phyloP scores from a whole-genome alignment of 192 early-diverging fungal species.

The Linnemannia zychae region DNA sequence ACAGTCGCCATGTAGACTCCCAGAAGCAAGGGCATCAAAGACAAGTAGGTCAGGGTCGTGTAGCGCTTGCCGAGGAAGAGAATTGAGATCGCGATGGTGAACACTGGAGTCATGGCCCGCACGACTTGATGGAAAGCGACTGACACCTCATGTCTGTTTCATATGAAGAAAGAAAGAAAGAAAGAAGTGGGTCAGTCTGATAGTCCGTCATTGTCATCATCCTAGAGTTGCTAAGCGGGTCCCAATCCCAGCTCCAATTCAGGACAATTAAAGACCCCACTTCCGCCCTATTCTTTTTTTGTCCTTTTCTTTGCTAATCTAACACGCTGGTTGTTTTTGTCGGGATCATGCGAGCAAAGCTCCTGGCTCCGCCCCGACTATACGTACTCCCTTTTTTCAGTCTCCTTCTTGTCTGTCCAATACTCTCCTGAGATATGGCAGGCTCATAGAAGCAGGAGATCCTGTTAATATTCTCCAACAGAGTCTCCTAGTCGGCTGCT shows the following conservation, averaged over 20 bases:
- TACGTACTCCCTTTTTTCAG: not conserved
- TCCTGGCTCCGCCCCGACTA: slow-evolving; percentile 1
- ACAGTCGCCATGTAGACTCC: slow-evolving; percentile 90
- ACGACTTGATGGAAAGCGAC: slow-evolving; percentile 85
- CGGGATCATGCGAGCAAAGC: not conserved
- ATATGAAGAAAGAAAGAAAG: not conserved
- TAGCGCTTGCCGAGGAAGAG: slow-evolving; percentile 71
- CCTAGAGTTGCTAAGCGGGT: not conserved
- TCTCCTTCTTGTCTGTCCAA: not conserved
- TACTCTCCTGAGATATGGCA: not conserved
- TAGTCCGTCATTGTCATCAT: not conserved
- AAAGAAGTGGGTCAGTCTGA: not conserved
- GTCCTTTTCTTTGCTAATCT: not conserved
- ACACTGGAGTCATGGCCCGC: slow-evolving; percentile 86
- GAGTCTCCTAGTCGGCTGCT: not conserved
- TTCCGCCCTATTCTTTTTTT: not conserved
- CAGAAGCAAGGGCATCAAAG: slow-evolving; percentile 72
- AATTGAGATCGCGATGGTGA: slow-evolving; percentile 78
- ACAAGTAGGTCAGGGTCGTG: slow-evolving; percentile 67
- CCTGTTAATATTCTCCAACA: not conserved
- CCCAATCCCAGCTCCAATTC: no score
- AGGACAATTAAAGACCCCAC: not conserved
- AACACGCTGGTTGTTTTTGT: not conserved
- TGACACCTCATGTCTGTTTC: slow-evolving; percentile 44
- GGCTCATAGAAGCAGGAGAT: not conserved